Base-by-base conservation (phyloP, 75 land plant species). In the Adiantum capillusveneris region DNA sequence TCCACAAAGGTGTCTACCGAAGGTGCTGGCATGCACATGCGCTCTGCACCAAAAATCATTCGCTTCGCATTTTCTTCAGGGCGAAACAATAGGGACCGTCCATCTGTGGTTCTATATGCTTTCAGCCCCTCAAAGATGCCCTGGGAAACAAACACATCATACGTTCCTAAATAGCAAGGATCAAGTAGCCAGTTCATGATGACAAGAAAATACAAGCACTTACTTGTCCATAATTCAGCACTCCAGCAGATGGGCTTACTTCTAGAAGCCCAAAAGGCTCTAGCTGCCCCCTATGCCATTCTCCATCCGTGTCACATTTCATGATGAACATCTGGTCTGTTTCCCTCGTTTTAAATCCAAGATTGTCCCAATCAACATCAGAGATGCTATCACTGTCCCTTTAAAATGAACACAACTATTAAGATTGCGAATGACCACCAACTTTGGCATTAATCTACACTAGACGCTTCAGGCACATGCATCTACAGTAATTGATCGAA, bases 91-190 rank as follows among this genome's bases (percentile, higher is more conserved):
- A 73, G 31, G 9, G 61, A 65, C 26, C 65, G 65, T 11, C 71
- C 72, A 77, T 67, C 80, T 12, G 19, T 56, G 25, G 63, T 59
- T 43, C 78, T 60, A 29, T 77, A 68, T 50, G 80, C 79, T 63
- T 77, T 77, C 59, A 77, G 44, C 37, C 80, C 80, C 63, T 77
- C 80, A 58, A 77, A 77, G 22, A 77, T 24, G 13, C 80, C 80
- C 80, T 77, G 67, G 13, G 25, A 55, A 50, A 43, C 6, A 53
- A 22, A 53, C 21, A 26, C n/a, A n/a, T n/a, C n/a, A n/a, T n/a
- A n/a, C n/a, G n/a, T n/a, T n/a, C n/a, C n/a, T n/a, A 26, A 1
- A 1, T 53, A 25, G 28, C 55, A 25, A 25, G 28, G 29, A 3
- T 53, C 25, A 5, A 5, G 5, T 24, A 2, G 21, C 3, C 17